These are phyloP conservation scores for Leccinum aurantiacum DNA, from an alignment of 768 basidiomycete genomes.

Conservation along the genomic window DNA sequence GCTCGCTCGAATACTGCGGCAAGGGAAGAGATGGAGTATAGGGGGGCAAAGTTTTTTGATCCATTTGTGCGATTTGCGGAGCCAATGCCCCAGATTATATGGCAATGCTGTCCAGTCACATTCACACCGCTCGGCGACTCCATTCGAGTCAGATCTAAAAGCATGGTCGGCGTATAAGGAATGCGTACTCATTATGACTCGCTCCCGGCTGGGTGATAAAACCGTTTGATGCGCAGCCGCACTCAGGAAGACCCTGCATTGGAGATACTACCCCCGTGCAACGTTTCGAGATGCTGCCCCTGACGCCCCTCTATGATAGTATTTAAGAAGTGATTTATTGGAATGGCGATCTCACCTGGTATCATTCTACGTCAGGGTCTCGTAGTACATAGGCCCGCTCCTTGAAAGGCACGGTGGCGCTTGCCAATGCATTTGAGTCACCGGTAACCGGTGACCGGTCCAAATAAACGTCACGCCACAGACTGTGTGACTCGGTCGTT, in stretches of 20 bases:
- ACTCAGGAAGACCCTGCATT: neutral
- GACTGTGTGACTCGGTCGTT: neutral
- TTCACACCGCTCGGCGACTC: neutral
- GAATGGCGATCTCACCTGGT: neutral
- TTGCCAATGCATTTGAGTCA: neutral
- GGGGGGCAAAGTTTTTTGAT: slow-evolving; percentile 36
- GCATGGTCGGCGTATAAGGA: neutral
- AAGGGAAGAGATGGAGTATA: slow-evolving; percentile 55
- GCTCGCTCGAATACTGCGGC: slow-evolving; percentile 55
- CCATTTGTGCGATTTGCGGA: slow-evolving; percentile 5
- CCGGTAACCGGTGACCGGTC: neutral
- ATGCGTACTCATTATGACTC: neutral
- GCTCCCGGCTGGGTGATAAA: neutral
- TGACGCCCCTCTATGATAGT: neutral
- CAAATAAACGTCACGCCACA: neutral
- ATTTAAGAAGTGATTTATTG: neutral
- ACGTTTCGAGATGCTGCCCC: neutral
- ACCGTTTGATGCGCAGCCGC: neutral
- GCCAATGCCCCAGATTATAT: neutral
- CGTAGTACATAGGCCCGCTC: no score
- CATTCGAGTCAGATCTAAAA: slow-evolving; percentile 4
- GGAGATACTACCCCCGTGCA: neutral
- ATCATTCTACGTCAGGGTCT: neutral
- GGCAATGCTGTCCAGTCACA: neutral
- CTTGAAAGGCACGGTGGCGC: neutral